Evolutionary conservation across 331 rosid genomes (phyloP), one percentile per base, ranked within the genome.

Genomic region (Rhamnella rubrinervis): DNA sequence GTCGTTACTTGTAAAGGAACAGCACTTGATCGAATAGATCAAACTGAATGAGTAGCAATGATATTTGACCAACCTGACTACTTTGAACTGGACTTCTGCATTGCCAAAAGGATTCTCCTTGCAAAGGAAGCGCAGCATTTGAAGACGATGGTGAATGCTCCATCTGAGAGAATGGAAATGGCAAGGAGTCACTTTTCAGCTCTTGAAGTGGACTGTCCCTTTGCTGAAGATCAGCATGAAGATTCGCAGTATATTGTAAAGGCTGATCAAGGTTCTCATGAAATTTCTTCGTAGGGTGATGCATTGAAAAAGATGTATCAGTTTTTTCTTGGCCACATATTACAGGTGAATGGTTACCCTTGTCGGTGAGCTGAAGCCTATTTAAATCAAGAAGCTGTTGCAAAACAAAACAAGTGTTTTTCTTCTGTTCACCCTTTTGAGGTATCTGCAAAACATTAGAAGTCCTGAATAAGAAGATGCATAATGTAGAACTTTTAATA

Each of bases 301-400:
- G 15, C 41, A n/a, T 53, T 20, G 84, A 75, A 75, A 86, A 82
- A 65, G 82, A 21, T 16, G 35, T 44, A 16, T 66, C 70, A 67
- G 70, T 77, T 62, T 82, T 78, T 28, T 73, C 76, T 63, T 26
- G 72, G 55, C 72, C 83, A 50, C 37, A 75, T 46, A 75, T 59
- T 76, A 74, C 63, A 41, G 76, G 80, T 16, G 82, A 73, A 71
- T 68, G 70, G 51, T 55, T 72, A 11, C 57, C 67, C 39, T 73
- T 85, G 68, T 70, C 73, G 44, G 49, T 75, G 64, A 76, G 76
- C 71, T 88, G 96, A 70, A 86, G 80, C 73, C 75, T 80, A 72
- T 81, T 85, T 72, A 90, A 81, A 63, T 84, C 96, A 47, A 85
- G 73, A 74, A 93, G 87, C 83, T 93, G 98, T 70, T 81, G 89